A percentile compares a stretch with the other conserved stretches of the same genome.
phyloP scores from a whole-genome alignment of 2,329 filamentous ascomycete species.

The Verticillium alfalfae region DNA sequence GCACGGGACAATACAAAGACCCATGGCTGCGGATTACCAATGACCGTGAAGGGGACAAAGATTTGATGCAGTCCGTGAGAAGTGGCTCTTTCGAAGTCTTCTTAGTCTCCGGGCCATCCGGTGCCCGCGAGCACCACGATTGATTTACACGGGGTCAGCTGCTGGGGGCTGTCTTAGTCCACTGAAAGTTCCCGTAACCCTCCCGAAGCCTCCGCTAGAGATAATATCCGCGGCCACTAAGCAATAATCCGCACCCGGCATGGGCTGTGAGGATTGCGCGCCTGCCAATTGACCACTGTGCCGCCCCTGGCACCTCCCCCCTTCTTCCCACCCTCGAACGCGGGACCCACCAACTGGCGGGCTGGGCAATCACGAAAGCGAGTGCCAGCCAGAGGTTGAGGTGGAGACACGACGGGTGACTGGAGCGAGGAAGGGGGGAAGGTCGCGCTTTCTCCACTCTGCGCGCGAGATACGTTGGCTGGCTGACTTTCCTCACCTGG shows the following conservation, averaged over 20 bases:
- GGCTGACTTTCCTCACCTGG: not conserved
- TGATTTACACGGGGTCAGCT: not conserved
- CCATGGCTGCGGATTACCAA: not conserved
- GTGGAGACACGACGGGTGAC: not conserved
- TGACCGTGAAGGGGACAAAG: not conserved
- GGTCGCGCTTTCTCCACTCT: not conserved
- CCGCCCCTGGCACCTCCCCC: not conserved
- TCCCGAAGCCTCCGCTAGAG: not conserved
- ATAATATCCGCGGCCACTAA: not conserved
- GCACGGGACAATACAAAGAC: not conserved
- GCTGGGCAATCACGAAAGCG: not conserved
- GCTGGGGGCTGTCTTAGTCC: not conserved
- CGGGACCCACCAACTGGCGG: not conserved
- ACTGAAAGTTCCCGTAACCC: not conserved
- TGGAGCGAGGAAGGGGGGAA: not conserved
- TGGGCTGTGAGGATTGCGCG: not conserved
- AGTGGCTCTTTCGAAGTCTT: slow-evolving; percentile 7
- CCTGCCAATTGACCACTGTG: not conserved
- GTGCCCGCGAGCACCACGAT: not conserved
- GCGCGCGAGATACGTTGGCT: not conserved
- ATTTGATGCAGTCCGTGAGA: not conserved
- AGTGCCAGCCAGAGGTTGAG: slow-evolving; percentile 1
- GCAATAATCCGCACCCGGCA: not conserved
- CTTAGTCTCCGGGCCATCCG: slow-evolving; percentile 12
- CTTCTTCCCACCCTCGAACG: not conserved